Base-by-base conservation (phyloP, 2,329 filamentous ascomycete species). In the Fusarium mexicanum region DNA sequence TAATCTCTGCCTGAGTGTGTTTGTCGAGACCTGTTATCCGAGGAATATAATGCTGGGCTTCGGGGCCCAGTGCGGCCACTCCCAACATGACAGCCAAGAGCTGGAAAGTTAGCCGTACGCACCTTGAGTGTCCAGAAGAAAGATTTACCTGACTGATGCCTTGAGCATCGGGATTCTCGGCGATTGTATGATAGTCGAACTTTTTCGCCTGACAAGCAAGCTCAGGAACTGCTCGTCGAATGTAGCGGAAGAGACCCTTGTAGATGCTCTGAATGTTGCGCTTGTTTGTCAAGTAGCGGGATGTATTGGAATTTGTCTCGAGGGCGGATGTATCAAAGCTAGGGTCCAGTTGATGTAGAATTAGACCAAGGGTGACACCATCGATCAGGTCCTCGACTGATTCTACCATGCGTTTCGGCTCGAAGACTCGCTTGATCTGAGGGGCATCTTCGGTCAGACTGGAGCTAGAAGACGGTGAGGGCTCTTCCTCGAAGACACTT, bases 31-130 rank as follows among this genome's bases (percentile, higher is more conserved):
- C 79, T 55, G 80, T 79, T 44, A 89, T 85, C 29, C 81, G 80
- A 13, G 80, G 80, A 50, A 92, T 85, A 77, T 90, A 91, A 76
- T 83, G 83, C 40, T 85, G 84, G 64, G 86, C 86, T 61, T 89
- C 87, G 33, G 89, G 87, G 18, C 90, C 90, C 78, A 88, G 86
- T 71, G 91, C 87, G 33, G 89, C 89, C n/a, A 91, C 83, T 20
- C 81, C 87, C 29, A 93, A 84, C 79, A 92, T 87, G 63, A 92
- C 85, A 67, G 90, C 89, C 47, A 93, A 84, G 58, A 93, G 84
- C 84, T 92, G 84, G 14, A 37, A 24, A 26, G 47, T 71, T 67
- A 71, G 67, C 50, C 46, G 35, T 41, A 38, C 22, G 29, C 13
- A 35, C 13, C n/a, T 20, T 16, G 31, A 22, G 16, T 43, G 17